These are phyloP conservation scores for Metschnikowia aberdeeniae DNA, from an alignment of 805 yeast species.

Conservation along the genomic window DNA sequence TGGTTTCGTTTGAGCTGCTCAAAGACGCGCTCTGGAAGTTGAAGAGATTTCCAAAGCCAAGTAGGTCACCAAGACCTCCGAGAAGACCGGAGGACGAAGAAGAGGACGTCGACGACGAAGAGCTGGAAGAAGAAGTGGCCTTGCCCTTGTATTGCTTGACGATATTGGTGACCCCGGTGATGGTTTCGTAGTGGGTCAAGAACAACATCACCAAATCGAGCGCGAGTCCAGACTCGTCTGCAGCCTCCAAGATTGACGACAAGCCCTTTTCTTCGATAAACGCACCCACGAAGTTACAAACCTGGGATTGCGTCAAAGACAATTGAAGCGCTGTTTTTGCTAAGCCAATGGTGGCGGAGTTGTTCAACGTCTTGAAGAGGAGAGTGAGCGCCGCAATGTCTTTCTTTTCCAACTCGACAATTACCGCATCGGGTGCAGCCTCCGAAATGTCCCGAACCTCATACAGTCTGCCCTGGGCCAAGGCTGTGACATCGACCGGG, in stretches of 20 bases:
- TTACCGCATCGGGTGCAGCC: not conserved
- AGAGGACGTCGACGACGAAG: conserved; percentile 2
- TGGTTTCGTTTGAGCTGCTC: not conserved
- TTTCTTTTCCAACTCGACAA: conserved; percentile 10
- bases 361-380: conserved; percentile 20
- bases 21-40: not conserved
- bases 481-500: conserved; percentile 8
- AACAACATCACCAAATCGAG: conserved; percentile 23
- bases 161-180: conserved; percentile 17
- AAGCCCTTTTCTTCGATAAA: conserved; percentile 22
- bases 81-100: conserved; percentile 7
- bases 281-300: conserved; percentile 21
- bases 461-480: conserved; percentile 1
- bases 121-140: not conserved
- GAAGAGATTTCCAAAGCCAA: conserved; percentile 4
- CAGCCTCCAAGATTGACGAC: conserved; percentile 19
- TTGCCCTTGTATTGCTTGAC: conserved; percentile 12
- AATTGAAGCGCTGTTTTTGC: conserved; percentile 21
- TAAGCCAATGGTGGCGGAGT: conserved; percentile 20
- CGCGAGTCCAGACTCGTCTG: conserved; percentile 25
- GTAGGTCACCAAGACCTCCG: conserved; percentile 6
- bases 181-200: conserved; percentile 18
- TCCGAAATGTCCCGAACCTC: conserved; percentile 4
- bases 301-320: conserved; percentile 24
- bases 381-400: conserved; percentile 21